Evolutionary conservation across 169 alveolate species (phyloP).

Genomic region (Sarcocystis neurona): DNA sequence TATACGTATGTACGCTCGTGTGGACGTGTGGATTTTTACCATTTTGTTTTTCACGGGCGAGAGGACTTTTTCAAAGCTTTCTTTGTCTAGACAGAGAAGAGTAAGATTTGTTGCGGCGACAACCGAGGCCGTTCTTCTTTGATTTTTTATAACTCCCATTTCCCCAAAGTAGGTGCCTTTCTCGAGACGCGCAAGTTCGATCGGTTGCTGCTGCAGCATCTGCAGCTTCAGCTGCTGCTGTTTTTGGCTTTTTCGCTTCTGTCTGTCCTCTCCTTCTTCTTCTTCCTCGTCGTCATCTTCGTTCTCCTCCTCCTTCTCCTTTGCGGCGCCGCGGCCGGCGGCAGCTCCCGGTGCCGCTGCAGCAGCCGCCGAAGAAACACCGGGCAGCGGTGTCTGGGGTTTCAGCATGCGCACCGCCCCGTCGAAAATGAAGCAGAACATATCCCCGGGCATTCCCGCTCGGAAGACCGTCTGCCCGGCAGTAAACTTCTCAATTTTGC

Average conservation of each 20-base stretch:
- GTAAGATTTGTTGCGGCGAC: conserved; percentile 71
- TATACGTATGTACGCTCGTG: background rate
- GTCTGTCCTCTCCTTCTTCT: no score
- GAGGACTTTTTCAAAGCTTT: conserved; percentile 53
- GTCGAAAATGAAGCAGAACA: conserved; percentile 61
- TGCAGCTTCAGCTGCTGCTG: no score
- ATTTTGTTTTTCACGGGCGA: conserved; percentile 51
- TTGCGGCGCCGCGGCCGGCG: no score
- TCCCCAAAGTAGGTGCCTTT: conserved; percentile 77
- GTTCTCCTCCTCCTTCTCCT: no score
- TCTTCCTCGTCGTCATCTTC: conserved; percentile 53
- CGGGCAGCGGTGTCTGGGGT: no score
- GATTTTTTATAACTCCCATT: conserved; percentile 68
- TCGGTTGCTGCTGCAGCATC: conserved; percentile 43
- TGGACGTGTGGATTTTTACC: background rate
- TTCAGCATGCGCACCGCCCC: conserved; percentile 60
- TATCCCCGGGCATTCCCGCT: conserved; percentile 59
- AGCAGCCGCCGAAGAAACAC: no score
- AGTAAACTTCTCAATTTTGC: conserved; percentile 59
- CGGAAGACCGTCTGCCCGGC: conserved; percentile 64
- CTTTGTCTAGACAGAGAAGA: conserved; percentile 62
- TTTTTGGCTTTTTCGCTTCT: no score
- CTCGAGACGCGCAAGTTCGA: conserved; percentile 62
- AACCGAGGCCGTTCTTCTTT: conserved; percentile 70
- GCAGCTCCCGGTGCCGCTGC: no score